These are phyloP conservation scores for Plasmodium inui DNA, from an alignment of 169 alveolate species.

Conservation along the genomic window DNA sequence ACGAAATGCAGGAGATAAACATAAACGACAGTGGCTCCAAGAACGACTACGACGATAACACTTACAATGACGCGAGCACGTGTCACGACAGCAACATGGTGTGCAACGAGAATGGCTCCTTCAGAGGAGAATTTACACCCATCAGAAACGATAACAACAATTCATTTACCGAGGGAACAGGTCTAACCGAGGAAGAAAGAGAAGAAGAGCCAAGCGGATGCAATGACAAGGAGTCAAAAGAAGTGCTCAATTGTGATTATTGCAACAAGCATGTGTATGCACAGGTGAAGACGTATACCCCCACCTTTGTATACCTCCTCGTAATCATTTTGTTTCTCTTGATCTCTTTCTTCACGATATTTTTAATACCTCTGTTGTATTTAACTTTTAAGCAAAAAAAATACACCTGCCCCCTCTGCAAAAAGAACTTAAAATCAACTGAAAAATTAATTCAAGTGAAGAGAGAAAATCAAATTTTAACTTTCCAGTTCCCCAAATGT, in stretches of 20 bases:
- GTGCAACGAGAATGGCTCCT: neutral
- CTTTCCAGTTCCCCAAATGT: conserved; percentile 55
- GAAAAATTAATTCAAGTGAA: conserved; percentile 49
- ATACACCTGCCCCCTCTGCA: conserved; percentile 30
- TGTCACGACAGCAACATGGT: conserved; percentile 31
- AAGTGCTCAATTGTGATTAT: conserved; percentile 34
- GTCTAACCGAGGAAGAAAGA: neutral
- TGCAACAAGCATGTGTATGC: conserved; percentile 52
- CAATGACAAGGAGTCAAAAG: conserved; percentile 1
- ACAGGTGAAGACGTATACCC: conserved; percentile 23
- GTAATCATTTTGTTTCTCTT: conserved; percentile 26
- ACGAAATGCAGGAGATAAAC: conserved; percentile 43
- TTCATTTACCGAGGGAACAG: neutral
- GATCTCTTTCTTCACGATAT: conserved; percentile 40
- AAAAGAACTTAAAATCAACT: conserved; percentile 7
- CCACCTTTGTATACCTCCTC: conserved; percentile 26
- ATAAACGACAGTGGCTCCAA: neutral
- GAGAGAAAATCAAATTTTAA: conserved; percentile 46
- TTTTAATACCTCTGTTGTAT: conserved; percentile 36
- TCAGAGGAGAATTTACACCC: neutral
- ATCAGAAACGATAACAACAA: neutral
- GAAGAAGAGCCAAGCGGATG: neutral
- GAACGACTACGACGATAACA: neutral
- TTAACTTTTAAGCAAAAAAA: conserved; percentile 54
- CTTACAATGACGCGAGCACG: conserved; percentile 1